These are phyloP conservation scores for Clarireedia sp. DNA, from an alignment of 2,329 filamentous ascomycete genomes.

Conservation along the genomic window DNA sequence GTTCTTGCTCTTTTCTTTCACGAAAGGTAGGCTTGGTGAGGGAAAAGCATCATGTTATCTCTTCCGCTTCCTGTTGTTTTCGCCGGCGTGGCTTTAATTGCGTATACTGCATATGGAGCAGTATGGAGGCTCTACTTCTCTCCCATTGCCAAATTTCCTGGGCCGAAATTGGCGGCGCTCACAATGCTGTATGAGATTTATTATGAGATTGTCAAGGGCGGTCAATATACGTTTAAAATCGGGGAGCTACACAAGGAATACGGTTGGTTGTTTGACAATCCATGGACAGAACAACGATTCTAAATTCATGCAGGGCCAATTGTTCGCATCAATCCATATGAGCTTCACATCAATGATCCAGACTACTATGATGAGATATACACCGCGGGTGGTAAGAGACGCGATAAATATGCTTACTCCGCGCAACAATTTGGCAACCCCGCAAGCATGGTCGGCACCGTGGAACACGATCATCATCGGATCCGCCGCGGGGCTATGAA, in stretches of 20 bases:
- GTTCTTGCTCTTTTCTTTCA: too few relatives aligned
- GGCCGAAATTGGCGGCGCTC: conserved; percentile 29
- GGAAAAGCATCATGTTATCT: too few relatives aligned
- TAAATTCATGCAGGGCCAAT: conserved; percentile 20
- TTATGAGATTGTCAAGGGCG: conserved; percentile 36
- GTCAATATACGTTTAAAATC: conserved; percentile 37
- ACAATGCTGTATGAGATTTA: conserved; percentile 29
- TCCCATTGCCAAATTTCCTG: conserved; percentile 28
- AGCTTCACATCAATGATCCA: conserved; percentile 33
- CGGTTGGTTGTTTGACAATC: conserved; percentile 10
- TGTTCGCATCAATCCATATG: conserved; percentile 32
- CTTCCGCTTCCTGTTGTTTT: not conserved
- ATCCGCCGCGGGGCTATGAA: conserved; percentile 16
- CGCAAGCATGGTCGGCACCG: conserved; percentile 11
- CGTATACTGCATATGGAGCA: conserved; percentile 3
- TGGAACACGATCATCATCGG: conserved; percentile 17
- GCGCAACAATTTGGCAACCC: conserved; percentile 6
- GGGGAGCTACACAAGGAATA: conserved; percentile 36
- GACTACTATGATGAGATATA: conserved; percentile 36
- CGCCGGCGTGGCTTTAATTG: not conserved
- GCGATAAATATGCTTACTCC: conserved; percentile 13
- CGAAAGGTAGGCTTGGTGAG: too few relatives aligned
- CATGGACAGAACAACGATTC: not conserved
- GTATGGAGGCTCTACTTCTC: conserved; percentile 29
- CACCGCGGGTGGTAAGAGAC: conserved; percentile 14